Conservation (phyloP, 2,329 filamentous ascomycete genomes). For the Fusarium clavum region DNA sequence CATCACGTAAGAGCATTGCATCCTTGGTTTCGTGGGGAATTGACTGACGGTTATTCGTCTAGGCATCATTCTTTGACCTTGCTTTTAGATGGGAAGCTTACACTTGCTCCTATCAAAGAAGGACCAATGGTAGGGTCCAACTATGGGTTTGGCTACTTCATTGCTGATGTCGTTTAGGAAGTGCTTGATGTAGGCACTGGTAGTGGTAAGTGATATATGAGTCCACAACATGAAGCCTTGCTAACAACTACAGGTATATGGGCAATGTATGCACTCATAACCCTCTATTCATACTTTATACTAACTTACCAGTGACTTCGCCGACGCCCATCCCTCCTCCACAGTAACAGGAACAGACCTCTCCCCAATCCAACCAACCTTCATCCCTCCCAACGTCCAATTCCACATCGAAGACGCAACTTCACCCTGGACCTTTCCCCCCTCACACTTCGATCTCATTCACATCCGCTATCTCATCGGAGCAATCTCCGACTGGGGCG, state of each 20-base stretch:
- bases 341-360: constrained; percentile 11
- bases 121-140: background rate
- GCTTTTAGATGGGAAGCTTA: background rate
- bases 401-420: constrained; percentile 15
- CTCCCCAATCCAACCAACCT: constrained; percentile 6
- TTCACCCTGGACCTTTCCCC: background rate
- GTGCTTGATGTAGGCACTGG: background rate
- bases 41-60: no score
- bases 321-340: background rate
- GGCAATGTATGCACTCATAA: background rate
- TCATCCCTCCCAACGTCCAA: constrained; percentile 6
- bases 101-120: background rate
- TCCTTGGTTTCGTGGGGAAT: no score
- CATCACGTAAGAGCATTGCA: constrained; percentile 5
- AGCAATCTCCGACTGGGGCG: background rate
- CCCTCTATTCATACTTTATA: no score
- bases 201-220: background rate
- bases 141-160: no score
- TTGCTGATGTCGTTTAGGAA: background rate
- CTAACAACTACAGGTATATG: background rate
- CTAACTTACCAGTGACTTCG: constrained; percentile 1
- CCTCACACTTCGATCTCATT: background rate
- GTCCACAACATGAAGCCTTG: background rate
- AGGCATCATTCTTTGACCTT: background rate
- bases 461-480: constrained; percentile 23